phyloP scores from a whole-genome alignment of 345 rosid species.

The Eucalyptus shirleyi region DNA sequence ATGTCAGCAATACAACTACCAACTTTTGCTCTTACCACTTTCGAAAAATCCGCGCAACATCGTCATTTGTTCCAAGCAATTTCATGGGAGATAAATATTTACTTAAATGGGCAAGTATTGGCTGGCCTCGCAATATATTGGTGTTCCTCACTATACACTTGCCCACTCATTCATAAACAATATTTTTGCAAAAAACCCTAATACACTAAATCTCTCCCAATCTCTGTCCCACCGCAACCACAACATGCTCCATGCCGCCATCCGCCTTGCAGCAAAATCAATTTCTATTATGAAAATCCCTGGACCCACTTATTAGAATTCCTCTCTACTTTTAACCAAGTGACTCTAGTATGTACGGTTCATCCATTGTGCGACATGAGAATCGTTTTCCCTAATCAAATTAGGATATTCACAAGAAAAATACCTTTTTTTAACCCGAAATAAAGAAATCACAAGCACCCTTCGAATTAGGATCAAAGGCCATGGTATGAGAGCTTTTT shows the following conservation, averaged over 20 bases:
- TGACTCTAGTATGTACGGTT: background rate
- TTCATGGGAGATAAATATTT: background rate
- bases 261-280: background rate
- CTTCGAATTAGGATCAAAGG: background rate
- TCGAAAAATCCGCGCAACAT: accelerated
- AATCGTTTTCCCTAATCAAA: background rate
- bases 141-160: background rate
- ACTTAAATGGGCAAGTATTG: background rate
- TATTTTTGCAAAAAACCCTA: background rate
- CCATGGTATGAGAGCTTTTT: background rate
- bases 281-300: background rate
- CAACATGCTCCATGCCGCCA: background rate
- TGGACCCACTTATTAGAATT: background rate
- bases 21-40: background rate
- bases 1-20: background rate
- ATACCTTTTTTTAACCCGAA: background rate
- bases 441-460: background rate
- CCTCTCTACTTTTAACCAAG: background rate
- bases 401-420: background rate
- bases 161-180: background rate
- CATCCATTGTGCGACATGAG: accelerated
- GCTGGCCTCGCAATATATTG: background rate
- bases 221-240: background rate
- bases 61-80: background rate
- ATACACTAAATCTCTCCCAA: accelerated